Conservation (phyloP, 2,329 filamentous ascomycete genomes). For the Cladophialophora chaetospira region DNA sequence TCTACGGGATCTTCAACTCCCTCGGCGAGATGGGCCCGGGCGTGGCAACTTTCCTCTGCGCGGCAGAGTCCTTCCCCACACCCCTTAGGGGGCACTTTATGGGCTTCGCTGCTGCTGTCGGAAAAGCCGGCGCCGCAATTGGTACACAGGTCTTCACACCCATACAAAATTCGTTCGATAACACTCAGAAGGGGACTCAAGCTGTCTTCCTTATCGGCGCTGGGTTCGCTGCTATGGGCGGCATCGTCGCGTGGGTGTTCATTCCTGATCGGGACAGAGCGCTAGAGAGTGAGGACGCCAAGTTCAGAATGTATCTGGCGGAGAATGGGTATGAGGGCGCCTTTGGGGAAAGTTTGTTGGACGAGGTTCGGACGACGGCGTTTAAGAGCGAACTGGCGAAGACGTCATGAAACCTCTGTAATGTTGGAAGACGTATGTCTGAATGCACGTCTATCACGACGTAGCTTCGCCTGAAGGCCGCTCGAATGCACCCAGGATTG, state of each 20-base stretch:
- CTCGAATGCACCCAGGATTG: too few relatives aligned
- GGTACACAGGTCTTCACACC: conserved; percentile 56
- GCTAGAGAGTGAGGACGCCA: conserved; percentile 49
- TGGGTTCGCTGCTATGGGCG: conserved; percentile 52
- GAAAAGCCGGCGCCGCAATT: conserved; percentile 55
- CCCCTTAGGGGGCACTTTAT: conserved; percentile 54
- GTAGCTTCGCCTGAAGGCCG: too few relatives aligned
- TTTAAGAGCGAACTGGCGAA: conserved; percentile 6
- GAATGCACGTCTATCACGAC: too few relatives aligned
- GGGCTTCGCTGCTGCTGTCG: conserved; percentile 51
- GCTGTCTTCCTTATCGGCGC: conserved; percentile 55
- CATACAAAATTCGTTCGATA: conserved; percentile 50
- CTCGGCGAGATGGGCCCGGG: conserved; percentile 56
- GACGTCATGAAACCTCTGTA: conserved; percentile 1
- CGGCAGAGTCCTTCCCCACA: conserved; percentile 54
- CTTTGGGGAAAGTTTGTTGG: conserved; percentile 12
- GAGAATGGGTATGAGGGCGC: conserved; percentile 46
- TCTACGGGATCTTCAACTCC: conserved; percentile 55
- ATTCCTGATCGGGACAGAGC: conserved; percentile 49
- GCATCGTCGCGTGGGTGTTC: conserved; percentile 48
- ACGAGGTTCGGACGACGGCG: conserved; percentile 7
- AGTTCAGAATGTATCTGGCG: conserved; percentile 49
- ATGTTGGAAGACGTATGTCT: too few relatives aligned
- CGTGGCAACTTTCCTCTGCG: conserved; percentile 42
- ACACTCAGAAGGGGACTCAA: conserved; percentile 50